Evolutionary conservation across 805 yeast species (phyloP).

Genomic region (Kregervanrija pseudodelftensis): DNA sequence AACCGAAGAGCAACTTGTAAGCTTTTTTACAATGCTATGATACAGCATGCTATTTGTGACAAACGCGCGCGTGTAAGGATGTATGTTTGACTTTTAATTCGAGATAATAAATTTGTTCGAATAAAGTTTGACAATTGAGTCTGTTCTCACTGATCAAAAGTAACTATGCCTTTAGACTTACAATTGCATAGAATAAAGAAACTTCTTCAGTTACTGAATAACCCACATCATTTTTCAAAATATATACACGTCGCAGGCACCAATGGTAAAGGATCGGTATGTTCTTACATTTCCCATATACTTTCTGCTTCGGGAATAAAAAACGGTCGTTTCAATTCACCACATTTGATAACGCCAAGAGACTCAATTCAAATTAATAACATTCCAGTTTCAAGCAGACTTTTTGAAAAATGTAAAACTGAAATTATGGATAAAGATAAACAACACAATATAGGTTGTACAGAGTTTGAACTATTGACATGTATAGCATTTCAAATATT

Average conservation of each 20-base stretch:
- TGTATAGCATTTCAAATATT: constrained; percentile 81
- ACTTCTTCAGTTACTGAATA: constrained; percentile 47
- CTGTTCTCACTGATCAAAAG: neutral
- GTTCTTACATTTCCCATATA: constrained; percentile 70
- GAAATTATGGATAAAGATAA: constrained; percentile 36
- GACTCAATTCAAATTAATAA: constrained; percentile 72
- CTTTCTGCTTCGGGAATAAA: constrained; percentile 40
- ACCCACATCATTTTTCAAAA: constrained; percentile 48
- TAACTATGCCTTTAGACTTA: constrained; percentile 46
- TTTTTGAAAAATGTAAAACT: constrained; percentile 39
- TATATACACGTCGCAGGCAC: constrained; percentile 94
- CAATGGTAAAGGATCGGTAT: constrained; percentile 92
- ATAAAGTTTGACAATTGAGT: no score
- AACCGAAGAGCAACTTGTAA: no score
- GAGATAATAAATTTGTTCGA: no score
- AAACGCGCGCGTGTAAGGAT: no score
- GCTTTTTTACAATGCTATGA: no score
- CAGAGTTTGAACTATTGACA: constrained; percentile 84
- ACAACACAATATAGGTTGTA: constrained; percentile 48
- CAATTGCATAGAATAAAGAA: constrained; percentile 46
- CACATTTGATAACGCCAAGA: constrained; percentile 66
- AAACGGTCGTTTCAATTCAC: constrained; percentile 84
- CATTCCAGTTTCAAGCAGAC: constrained; percentile 38
- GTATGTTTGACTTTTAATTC: no score
- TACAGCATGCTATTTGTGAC: no score